Evolutionary conservation across 2,329 filamentous ascomycete species (phyloP), one percentile per base, ranked within the genome.

Genomic region (Ramularia endophylla): DNA sequence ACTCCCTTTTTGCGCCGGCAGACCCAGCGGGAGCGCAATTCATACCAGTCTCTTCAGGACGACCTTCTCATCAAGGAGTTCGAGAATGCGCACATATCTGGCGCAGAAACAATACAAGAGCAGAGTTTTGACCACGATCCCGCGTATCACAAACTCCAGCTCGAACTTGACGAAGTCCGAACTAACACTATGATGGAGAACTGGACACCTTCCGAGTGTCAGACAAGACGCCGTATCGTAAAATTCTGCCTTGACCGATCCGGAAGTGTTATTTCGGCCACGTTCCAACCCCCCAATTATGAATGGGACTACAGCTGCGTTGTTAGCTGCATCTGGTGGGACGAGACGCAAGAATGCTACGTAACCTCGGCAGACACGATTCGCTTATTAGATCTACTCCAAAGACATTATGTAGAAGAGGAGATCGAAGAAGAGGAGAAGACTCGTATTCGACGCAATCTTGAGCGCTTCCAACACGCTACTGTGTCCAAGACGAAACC

Each of bases 321-420:
- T 67, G 87, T 98, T 61, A 95, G 89, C 65, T 98, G 92, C 71
- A 98, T 98, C 59, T 89, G 82, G 73, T 98, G 92, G 92, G 83
- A 83, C 43, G 88, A 94, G 65, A 94, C 88, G 67, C 72, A 81
- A 35, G 86, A 94, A 57, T 95, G 84, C 65, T 97, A 81, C 63
- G 88, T 97, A 39, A 97, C 92, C 2, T 95, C 89, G 38, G 92
- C 97, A n/a, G 92, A 98, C 65, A 95, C 90, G 2, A 97, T 98
- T 56, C 85, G 84, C 55, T 74, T 98, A n/a, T 74, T 98, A 2
- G 92, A 97, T 67, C 85, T 90, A 52, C 74, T 98, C n/a, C n/a
- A n/a, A n/a, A n/a, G n/a, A n/a, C n/a, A n/a, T n/a, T n/a, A n/a
- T 5, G 86, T 97, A 6, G 86, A 80, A 1, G 80, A 82, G 33